Evolutionary conservation across 2,329 filamentous ascomycete genomes (phyloP).

Genomic region (Periconia digitata): DNA sequence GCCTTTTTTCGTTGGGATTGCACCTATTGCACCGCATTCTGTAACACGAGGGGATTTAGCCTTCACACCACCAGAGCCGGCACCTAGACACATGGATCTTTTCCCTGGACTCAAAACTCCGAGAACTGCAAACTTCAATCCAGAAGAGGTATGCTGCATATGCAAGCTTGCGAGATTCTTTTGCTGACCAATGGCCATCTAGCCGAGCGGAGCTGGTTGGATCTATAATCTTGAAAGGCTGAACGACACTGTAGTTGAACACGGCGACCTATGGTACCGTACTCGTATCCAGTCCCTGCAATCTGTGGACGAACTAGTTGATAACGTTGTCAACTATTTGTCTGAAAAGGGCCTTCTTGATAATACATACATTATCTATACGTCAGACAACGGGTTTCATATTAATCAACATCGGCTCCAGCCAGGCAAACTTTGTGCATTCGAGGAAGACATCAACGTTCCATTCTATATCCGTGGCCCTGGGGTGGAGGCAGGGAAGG

Average conservation of each 20-base stretch:
- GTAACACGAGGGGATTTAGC: constrained; percentile 48
- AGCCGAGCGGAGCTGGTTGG: constrained; percentile 50
- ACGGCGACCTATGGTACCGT: constrained; percentile 56
- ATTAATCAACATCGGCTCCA: constrained; percentile 44
- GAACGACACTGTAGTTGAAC: constrained; percentile 51
- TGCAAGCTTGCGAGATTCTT: no score
- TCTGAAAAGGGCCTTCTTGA: constrained; percentile 48
- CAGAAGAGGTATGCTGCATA: constrained; percentile 39
- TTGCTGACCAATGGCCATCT: background rate
- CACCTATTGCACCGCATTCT: constrained; percentile 67
- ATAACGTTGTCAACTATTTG: constrained; percentile 47
- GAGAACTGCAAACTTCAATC: constrained; percentile 66
- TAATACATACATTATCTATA: constrained; percentile 49
- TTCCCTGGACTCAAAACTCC: constrained; percentile 63
- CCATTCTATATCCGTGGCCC: constrained; percentile 45
- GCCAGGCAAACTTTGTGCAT: constrained; percentile 43
- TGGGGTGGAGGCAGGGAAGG: constrained; percentile 28
- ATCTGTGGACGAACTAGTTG: constrained; percentile 57
- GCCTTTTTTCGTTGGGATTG: constrained; percentile 68
- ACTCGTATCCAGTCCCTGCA: constrained; percentile 53
- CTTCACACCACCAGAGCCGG: constrained; percentile 57
- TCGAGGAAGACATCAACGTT: constrained; percentile 45
- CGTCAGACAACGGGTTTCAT: constrained; percentile 45
- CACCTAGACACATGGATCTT: constrained; percentile 61
- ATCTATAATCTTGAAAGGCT: constrained; percentile 47